Base-by-base conservation (phyloP, 768 basidiomycete species). In the Rhodotorula diobovata region DNA sequence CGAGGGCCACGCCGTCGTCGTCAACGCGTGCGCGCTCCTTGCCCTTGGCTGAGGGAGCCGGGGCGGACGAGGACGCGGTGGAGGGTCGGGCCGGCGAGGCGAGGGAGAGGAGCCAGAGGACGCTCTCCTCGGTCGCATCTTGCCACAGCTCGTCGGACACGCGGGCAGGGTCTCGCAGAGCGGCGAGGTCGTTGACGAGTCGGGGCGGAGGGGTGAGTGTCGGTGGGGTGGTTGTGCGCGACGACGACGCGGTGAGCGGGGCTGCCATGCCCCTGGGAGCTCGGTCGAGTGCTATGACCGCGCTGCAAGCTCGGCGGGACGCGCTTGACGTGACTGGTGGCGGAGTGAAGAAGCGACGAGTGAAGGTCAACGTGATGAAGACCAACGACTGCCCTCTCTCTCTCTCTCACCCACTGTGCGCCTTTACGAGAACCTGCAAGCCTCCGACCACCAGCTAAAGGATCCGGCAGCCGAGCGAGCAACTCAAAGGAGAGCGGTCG, bases 21-120 rank as follows among this genome's bases (percentile, higher is more conserved):
- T 54, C 62, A 28, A 64, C n/a, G 21, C 14, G 10, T 14, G 53
- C 46, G 58, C 62, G 57, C 63, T 50, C 56, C 34, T 61, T 71
- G 30, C 51, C 66, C 59, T 46, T 66, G 39, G 39, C 23, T 37
- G 30, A 46, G 48, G 41, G 56, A 2, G 35, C 15, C 18, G 30
- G 11, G 30, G n/a, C 32, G 15, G 50, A 4, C 2, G 59, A 23
- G 0, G 45, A 35, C 2, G 50, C 8, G n/a, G 55, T 14, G 18
- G 68, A 51, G 7, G 62, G 2, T 48, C 15, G 6, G 23, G 23
- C 3, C 9, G 46, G 15, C 12, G 61, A 34, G n/a, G 37, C 46
- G 21, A 70, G 63, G 37, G 66, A 64, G 35, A 74, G 67, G 35
- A 68, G 66, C 63, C 70, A 74, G 20, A 56, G 54, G 54, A 71